These are phyloP conservation scores for Sphaerulina musiva DNA, from an alignment of 2,329 filamentous ascomycete species.

Conservation along the genomic window DNA sequence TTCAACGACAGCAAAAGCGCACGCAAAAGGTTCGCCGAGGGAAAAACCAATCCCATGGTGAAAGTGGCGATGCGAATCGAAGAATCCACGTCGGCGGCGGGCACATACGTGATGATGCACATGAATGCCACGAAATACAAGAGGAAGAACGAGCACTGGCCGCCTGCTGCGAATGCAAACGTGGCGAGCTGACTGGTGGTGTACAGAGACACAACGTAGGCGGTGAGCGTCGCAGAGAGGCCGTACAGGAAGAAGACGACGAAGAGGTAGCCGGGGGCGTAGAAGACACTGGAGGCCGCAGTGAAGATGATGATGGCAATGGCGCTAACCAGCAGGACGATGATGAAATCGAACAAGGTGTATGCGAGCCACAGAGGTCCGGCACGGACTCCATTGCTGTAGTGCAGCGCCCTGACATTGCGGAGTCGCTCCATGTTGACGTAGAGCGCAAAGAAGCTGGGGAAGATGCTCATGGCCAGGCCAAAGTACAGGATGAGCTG, in stretches of 20 bases:
- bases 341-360: slow-evolving; percentile 68
- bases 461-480: slow-evolving; percentile 69
- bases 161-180: slow-evolving; percentile 74
- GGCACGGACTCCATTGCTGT: slow-evolving; percentile 81
- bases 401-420: slow-evolving; percentile 77
- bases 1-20: slow-evolving; percentile 74
- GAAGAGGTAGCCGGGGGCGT: slow-evolving; percentile 73
- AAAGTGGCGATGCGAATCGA: slow-evolving; percentile 67
- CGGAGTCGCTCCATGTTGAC: slow-evolving; percentile 74
- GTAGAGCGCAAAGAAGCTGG: slow-evolving; percentile 83
- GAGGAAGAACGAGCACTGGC: slow-evolving; percentile 55
- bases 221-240: slow-evolving; percentile 65
- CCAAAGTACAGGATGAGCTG: slow-evolving; percentile 78
- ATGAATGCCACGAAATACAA: slow-evolving; percentile 44
- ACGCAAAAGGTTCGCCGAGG: slow-evolving; percentile 67
- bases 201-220: slow-evolving; percentile 77
- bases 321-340: slow-evolving; percentile 62
- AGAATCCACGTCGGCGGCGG: slow-evolving; percentile 60
- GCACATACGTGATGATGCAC: slow-evolving; percentile 60
- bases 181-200: slow-evolving; percentile 71
- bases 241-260: slow-evolving; percentile 75
- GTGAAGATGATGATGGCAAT: slow-evolving; percentile 63
- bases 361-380: slow-evolving; percentile 82
- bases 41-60: slow-evolving; percentile 64
- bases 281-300: slow-evolving; percentile 60